Percentiles rank a stretch among this genome's conserved stretches.
Evolutionary conservation across 179 eudicot genomes (phyloP).

Genomic region (Actinidia chinensis): DNA sequence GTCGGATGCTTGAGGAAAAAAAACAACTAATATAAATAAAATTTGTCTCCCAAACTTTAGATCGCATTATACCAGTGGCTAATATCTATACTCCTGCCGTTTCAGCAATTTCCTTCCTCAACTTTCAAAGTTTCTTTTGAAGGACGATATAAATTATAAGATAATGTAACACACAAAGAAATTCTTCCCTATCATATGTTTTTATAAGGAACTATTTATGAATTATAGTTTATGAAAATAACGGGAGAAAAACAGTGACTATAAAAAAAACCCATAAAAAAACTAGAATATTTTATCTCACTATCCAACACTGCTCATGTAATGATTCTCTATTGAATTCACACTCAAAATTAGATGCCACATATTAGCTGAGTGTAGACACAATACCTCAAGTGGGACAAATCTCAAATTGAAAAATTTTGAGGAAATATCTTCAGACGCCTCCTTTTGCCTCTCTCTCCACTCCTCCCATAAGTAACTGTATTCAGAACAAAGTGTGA

Average conservation of each 20-base stretch:
- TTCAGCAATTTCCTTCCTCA: neutral
- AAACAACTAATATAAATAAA: no score
- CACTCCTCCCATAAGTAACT: constrained; percentile 97
- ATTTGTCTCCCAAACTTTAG: no score
- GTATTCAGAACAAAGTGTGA: constrained; percentile 13
- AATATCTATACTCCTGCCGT: no score
- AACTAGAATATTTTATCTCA: neutral
- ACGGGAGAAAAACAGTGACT: no score
- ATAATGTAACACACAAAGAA: neutral
- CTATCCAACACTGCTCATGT: neutral
- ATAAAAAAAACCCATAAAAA: neutral
- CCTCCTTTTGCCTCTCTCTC: constrained; percentile 79
- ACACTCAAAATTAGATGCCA: neutral
- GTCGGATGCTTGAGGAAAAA: no score
- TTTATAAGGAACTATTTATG: no score
- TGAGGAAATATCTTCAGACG: constrained; percentile 59
- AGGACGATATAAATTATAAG: neutral
- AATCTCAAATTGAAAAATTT: constrained; percentile 69
- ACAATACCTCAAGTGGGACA: constrained; percentile 77
- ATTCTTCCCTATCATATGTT: neutral
- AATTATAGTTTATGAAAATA: neutral
- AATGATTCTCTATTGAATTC: neutral
- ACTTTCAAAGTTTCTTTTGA: neutral
- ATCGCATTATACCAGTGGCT: no score
- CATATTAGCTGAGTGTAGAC: neutral